Evolutionary conservation across 805 yeast genomes (phyloP), one percentile per base, ranked within the genome.

Genomic region (Wickerhamiella australiensis): DNA sequence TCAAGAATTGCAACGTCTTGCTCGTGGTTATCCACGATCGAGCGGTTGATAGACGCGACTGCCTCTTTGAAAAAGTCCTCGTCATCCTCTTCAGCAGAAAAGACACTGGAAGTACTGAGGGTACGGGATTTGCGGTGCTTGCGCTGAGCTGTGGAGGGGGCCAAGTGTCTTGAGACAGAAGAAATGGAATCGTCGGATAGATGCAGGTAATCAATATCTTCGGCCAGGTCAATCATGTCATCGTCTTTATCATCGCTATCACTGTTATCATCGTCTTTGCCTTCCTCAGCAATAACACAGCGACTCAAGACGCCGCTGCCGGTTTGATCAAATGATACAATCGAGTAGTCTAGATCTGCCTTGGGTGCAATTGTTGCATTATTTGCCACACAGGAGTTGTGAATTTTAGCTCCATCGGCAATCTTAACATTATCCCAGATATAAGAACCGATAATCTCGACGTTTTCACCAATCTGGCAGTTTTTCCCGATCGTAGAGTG

Each of bases 1-100:
- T 92, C 98, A 52, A 92, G 69, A 55, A 86, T 68, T 0, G 98
- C 96, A 12, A 95, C 88, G 62, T 90, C 96, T 53, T 86, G 72
- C 59, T 85, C 94, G 65, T 92, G 98, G 64, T 86, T 84, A 60
- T 88, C 82, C 57, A 84, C 90, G 65, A 92, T 75, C 1, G 98
- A 94, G 61, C 98, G 76, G 57, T 81, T 85, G 27, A 92, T 84
- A 0, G 96, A 86, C 9, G 94, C 96, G 52, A 82, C 71, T n/a
- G 96, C 98, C 70, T 92, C 98, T 51, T 73, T 75, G 56, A 76
- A 75, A 65, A 90, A 90, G 61, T 82, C 85, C 63, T 85, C 95
- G 50, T 79, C 85, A 46, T 74, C 80, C 35, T 70, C 76, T 43
- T 57, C 62, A 17, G 71, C 79, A 0, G 77, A 70, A 11, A 68